Evolutionary conservation across 352 stramenopile genomes (phyloP), one percentile per base, ranked within the genome.

Genomic region (Phytopythium mirpurense): DNA sequence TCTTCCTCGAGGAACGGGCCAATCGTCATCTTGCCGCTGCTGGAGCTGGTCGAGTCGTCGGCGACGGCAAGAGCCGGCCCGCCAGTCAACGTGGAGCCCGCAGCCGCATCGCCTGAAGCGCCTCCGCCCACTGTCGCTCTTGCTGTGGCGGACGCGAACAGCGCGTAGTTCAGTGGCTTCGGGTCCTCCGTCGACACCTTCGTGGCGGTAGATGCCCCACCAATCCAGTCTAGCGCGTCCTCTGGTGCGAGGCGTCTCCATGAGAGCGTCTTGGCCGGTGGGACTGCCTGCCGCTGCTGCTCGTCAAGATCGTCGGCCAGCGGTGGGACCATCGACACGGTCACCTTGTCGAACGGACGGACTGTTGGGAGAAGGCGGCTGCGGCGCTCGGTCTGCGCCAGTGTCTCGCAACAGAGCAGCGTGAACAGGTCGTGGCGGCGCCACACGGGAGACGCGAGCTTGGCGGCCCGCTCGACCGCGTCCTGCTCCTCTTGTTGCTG

Each of bases 1-100:
- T 92, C 83, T 54, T 94, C 83, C 18, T 92, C 83, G 21, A 91
- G 63, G 49, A 92, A 94, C 34, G 83, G 83, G 19, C 83, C 83
- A 56, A 94, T 90, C 4, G 71, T 86, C 62, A 79, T 76, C 61
- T 84, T 87, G 27, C 56, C 62, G 14, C 24, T 56, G 45, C 51
- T 48, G 66, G 54, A 21, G 35, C n/a, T 16, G 48, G 10, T 12
- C 24, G 31, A 10, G n/a, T 41, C 34, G 5, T 52, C 46, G 3
- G 9, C 19, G 43, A 53, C 5, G 46, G 45, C 26, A 7, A 36
- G 41, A 38, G 51, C 15, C 19, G 66, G 48, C 34, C 11, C 24
- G 31, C 52, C 56, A 38, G 44, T 16, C 35, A 63, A 16, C 19
- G 24, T 15, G 18, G 14, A 23, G 23, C 23, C 15, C 14, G 4